phyloP scores from a whole-genome alignment of 495 filamentous ascomycete genomes.

The Xylaria curta region DNA sequence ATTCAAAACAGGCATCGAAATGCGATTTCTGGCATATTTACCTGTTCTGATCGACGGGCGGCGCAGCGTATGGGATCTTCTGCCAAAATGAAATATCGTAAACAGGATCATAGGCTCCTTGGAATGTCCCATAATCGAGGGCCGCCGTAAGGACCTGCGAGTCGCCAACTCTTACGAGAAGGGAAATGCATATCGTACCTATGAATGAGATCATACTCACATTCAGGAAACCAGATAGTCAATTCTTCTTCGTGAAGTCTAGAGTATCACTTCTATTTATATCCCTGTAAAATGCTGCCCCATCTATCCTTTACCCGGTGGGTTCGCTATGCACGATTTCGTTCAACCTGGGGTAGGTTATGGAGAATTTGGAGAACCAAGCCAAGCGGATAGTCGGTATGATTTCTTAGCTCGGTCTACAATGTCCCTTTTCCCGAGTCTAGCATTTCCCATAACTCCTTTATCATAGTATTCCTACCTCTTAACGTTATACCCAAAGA shows the following conservation, averaged over 20 bases:
- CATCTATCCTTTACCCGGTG: constrained; percentile 9
- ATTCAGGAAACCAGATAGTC: no score
- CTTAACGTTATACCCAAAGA: neutral
- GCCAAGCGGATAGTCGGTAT: neutral
- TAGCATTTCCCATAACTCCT: neutral
- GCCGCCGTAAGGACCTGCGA: constrained; percentile 40
- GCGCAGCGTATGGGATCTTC: constrained; percentile 66
- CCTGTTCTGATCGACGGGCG: constrained; percentile 60
- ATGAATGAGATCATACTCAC: constrained; percentile 8
- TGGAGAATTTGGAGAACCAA: constrained; percentile 12
- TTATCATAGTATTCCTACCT: neutral
- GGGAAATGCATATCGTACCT: neutral
- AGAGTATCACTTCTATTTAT: neutral
- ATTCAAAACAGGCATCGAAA: neutral
- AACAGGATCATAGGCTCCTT: constrained; percentile 58
- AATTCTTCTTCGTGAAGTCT: neutral
- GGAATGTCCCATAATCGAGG: constrained; percentile 64
- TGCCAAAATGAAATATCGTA: constrained; percentile 62
- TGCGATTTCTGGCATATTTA: neutral
- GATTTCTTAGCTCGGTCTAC: neutral
- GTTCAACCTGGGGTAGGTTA: neutral
- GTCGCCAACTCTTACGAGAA: constrained; percentile 15
- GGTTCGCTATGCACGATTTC: neutral
- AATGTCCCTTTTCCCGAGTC: constrained; percentile 9
- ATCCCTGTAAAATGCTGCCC: neutral